phyloP scores from a whole-genome alignment of 331 rosid genomes.

The Rhamnella rubrinervis region DNA sequence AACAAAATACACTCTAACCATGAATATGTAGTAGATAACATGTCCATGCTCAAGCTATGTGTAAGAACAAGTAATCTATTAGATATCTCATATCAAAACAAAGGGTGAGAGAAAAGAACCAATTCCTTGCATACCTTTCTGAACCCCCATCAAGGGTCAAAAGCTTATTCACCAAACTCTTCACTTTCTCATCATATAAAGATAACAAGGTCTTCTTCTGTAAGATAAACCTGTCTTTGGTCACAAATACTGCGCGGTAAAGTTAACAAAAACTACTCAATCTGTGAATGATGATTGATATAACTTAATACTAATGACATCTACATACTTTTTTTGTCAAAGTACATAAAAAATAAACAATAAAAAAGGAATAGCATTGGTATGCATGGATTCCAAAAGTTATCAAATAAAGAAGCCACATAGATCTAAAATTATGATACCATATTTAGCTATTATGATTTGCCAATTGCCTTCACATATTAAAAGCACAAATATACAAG shows the following conservation, averaged over 20 bases:
- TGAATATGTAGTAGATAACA: too few relatives aligned
- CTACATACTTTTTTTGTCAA: constrained; percentile 17
- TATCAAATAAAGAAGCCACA: background rate
- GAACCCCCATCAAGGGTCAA: constrained; percentile 59
- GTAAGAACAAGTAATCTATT: too few relatives aligned
- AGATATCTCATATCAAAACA: too few relatives aligned
- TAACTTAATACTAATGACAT: constrained; percentile 12
- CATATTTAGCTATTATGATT: constrained; percentile 5
- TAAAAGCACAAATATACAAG: background rate
- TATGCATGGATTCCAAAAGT: constrained; percentile 12
- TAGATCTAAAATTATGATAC: constrained; percentile 11
- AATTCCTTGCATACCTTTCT: constrained; percentile 53
- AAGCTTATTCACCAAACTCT: constrained; percentile 64
- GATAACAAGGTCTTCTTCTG: constrained; percentile 79
- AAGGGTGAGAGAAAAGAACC: background rate
- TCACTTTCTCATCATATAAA: constrained; percentile 70
- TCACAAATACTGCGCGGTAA: constrained; percentile 19
- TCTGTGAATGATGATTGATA: constrained; percentile 9
- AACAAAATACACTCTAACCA: too few relatives aligned
- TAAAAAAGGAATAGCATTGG: constrained; percentile 4
- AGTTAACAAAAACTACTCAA: constrained; percentile 6
- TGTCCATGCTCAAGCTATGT: too few relatives aligned
- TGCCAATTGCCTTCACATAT: background rate
- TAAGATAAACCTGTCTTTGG: constrained; percentile 32
- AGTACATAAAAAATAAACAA: background rate